These are phyloP conservation scores for Closterium sp. DNA, from an alignment of 139 green algal genomes.

Conservation along the genomic window DNA sequence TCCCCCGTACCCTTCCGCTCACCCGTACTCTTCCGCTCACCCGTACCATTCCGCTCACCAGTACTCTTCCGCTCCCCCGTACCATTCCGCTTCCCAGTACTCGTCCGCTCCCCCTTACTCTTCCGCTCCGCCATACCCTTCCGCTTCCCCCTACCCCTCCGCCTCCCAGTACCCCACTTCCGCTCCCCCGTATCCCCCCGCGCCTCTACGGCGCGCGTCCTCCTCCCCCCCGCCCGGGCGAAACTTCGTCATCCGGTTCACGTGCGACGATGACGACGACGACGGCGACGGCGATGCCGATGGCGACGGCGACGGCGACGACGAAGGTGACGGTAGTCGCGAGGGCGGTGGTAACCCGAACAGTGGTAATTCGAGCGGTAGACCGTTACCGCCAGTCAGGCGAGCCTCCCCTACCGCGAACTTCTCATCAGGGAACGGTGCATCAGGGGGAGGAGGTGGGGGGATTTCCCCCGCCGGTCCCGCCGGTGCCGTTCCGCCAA, in stretches of 20 bases:
- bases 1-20: neutral
- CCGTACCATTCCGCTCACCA: neutral
- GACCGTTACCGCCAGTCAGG: neutral
- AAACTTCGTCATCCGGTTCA: neutral
- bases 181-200: neutral
- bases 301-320: neutral
- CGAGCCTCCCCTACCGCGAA: neutral
- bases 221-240: neutral
- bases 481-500: neutral
- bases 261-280: neutral
- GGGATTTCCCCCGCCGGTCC: too few relatives aligned
- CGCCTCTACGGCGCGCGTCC: neutral
- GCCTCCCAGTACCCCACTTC: neutral
- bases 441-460: neutral
- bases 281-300: neutral
- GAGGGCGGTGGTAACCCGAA: neutral
- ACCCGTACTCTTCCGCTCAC: neutral
- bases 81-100: neutral
- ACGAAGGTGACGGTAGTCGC: neutral
- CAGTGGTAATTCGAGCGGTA: neutral
- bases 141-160: neutral
- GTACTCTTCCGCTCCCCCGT: neutral
- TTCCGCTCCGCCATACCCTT: neutral
- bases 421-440: neutral
- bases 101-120: neutral